Percentiles rank a stretch among this genome's conserved stretches.
These are phyloP conservation scores for Sclerotinia trifoliorum DNA, from an alignment of 2,329 filamentous ascomycete species.

Conservation along the genomic window DNA sequence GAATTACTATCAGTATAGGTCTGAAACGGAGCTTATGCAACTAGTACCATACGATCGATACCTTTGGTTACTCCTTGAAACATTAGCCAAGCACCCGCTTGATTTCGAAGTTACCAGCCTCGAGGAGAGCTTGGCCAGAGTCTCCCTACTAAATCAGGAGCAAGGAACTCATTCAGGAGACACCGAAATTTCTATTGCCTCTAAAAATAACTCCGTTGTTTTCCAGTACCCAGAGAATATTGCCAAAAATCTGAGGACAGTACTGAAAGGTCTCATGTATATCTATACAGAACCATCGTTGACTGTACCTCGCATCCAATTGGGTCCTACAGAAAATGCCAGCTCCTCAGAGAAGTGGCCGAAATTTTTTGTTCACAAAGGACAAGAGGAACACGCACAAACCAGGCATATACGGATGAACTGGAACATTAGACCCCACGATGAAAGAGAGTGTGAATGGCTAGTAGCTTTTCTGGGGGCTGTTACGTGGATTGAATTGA, in stretches of 20 bases:
- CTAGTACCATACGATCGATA: slow-evolving; percentile 18
- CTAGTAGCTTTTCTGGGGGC: slow-evolving; percentile 27
- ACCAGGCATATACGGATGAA: neutral
- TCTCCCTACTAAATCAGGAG: neutral
- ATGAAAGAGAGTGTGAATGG: slow-evolving; percentile 28
- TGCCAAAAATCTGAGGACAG: neutral
- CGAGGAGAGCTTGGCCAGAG: neutral
- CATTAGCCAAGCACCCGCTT: slow-evolving; percentile 4
- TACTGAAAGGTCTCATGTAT: slow-evolving; percentile 10
- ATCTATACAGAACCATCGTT: neutral
- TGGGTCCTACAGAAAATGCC: neutral
- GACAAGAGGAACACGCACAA: neutral
- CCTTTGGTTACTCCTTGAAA: slow-evolving; percentile 10
- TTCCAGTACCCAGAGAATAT: slow-evolving; percentile 7
- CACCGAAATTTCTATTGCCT: no score
- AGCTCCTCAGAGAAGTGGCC: slow-evolving; percentile 6
- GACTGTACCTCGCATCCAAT: neutral
- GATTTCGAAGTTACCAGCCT: neutral
- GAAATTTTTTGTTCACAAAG: neutral
- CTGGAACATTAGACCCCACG: slow-evolving; percentile 10
- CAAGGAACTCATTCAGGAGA: neutral
- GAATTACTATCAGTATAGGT: neutral
- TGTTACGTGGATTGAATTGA: slow-evolving; percentile 29
- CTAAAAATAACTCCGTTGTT: neutral
- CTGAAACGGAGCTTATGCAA: neutral